phyloP scores from a whole-genome alignment of 495 filamentous ascomycete species.

The Aspergillus sclerotioniger region DNA sequence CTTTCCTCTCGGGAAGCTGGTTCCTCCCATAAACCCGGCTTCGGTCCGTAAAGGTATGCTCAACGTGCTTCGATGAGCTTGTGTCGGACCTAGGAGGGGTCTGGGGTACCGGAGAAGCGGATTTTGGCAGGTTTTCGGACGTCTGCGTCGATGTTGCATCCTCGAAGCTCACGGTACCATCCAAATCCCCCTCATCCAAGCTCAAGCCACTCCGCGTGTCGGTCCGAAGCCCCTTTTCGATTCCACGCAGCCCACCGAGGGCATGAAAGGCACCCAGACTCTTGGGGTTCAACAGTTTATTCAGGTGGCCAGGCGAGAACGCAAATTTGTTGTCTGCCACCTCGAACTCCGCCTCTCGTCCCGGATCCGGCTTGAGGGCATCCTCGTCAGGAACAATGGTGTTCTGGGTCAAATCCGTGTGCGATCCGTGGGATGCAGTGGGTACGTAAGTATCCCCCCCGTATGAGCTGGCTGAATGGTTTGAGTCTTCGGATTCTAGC shows the following conservation, averaged over 20 bases:
- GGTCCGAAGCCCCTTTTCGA: constrained; percentile 75
- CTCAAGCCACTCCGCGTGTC: constrained; percentile 67
- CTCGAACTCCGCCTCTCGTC: constrained; percentile 68
- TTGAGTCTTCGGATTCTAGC: constrained; percentile 57
- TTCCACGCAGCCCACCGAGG: constrained; percentile 70
- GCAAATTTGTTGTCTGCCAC: constrained; percentile 78
- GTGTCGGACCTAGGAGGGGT: constrained; percentile 29
- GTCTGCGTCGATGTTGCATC: constrained; percentile 46
- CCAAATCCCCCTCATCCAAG: constrained; percentile 65
- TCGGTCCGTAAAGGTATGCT: constrained; percentile 57
- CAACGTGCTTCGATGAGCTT: constrained; percentile 21
- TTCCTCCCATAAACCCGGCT: constrained; percentile 69
- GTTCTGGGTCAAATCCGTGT: constrained; percentile 38
- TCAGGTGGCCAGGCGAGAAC: constrained; percentile 76
- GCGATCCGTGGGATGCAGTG: constrained; percentile 34
- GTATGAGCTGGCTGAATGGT: constrained; percentile 48
- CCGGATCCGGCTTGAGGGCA: constrained; percentile 65
- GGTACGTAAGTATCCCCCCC: constrained; percentile 50
- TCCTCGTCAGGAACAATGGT: constrained; percentile 53
- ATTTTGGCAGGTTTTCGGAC: constrained; percentile 28
- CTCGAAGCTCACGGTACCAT: constrained; percentile 68
- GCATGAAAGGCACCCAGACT: constrained; percentile 74
- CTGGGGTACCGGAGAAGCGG: constrained; percentile 25
- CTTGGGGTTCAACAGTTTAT: constrained; percentile 80
- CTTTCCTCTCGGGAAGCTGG: constrained; percentile 65